These are phyloP conservation scores for Pichia eremophila DNA, from an alignment of 805 yeast genomes.

Conservation along the genomic window DNA sequence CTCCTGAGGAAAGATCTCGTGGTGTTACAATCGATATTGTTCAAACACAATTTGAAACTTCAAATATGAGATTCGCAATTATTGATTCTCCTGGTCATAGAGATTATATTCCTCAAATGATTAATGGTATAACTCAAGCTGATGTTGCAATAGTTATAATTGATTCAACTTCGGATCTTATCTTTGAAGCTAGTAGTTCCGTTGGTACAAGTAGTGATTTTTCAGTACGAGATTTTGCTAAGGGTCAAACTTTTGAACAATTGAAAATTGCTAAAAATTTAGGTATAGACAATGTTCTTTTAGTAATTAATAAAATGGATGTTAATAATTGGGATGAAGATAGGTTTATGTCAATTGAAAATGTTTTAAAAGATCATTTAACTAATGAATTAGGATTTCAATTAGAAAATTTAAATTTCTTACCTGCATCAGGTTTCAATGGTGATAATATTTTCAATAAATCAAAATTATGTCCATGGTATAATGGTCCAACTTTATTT, in stretches of 20 bases:
- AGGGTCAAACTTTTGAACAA: slow-evolving; percentile 77
- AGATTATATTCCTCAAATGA: slow-evolving; percentile 80
- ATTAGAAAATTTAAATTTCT: slow-evolving; percentile 32
- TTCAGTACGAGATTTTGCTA: slow-evolving; percentile 21
- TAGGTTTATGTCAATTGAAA: slow-evolving; percentile 42
- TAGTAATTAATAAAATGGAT: slow-evolving; percentile 68
- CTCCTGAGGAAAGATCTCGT: slow-evolving; percentile 60
- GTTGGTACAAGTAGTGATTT: not conserved
- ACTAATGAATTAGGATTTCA: slow-evolving; percentile 43
- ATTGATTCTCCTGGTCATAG: slow-evolving; percentile 82
- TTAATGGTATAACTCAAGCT: slow-evolving; percentile 73
- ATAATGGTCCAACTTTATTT: slow-evolving; percentile 39
- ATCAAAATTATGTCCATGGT: slow-evolving; percentile 23
- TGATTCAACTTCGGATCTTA: slow-evolving; percentile 47
- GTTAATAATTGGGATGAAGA: slow-evolving; percentile 45
- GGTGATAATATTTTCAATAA: slow-evolving; percentile 57
- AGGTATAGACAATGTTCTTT: slow-evolving; percentile 52
- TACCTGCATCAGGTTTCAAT: slow-evolving; percentile 62
- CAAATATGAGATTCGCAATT: slow-evolving; percentile 47
- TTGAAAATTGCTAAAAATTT: slow-evolving; percentile 56
- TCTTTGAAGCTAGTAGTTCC: slow-evolving; percentile 55
- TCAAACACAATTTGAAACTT: slow-evolving; percentile 56
- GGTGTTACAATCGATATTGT: slow-evolving; percentile 79
- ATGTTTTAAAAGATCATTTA: slow-evolving; percentile 42
- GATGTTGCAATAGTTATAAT: slow-evolving; percentile 67